phyloP scores from a whole-genome alignment of 768 basidiomycete genomes.

The Boletus reticulatus region DNA sequence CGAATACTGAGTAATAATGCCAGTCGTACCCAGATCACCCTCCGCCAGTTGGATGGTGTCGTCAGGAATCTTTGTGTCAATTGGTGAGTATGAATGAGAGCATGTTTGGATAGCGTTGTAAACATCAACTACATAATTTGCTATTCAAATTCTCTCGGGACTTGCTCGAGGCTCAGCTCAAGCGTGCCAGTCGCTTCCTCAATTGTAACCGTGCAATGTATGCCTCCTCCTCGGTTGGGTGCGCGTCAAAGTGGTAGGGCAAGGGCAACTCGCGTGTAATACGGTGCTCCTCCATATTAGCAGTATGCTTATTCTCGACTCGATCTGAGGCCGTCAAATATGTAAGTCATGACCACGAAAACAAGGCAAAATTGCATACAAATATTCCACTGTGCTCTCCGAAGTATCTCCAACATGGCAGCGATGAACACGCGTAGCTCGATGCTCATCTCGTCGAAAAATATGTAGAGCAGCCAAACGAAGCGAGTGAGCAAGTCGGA shows the following conservation, averaged over 20 bases:
- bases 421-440: conserved; percentile 63
- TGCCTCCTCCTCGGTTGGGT: conserved; percentile 45
- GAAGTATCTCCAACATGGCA: conserved; percentile 70
- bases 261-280: conserved; percentile 82
- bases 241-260: conserved; percentile 61
- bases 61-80: too few relatives aligned
- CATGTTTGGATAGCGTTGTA: too few relatives aligned
- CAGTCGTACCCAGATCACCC: too few relatives aligned
- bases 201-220: conserved; percentile 1
- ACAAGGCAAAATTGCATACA: conserved; percentile 45
- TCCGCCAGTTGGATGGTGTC: too few relatives aligned
- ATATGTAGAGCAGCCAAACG: conserved; percentile 79
- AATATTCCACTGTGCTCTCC: conserved; percentile 92
- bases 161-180: conserved; percentile 12
- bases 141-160: background rate
- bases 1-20: too few relatives aligned
- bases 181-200: conserved; percentile 17
- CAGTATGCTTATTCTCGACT: conserved; percentile 87
- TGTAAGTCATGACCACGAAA: background rate
- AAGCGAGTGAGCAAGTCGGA: conserved; percentile 77
- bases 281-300: conserved; percentile 80
- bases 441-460: conserved; percentile 43
- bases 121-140: too few relatives aligned
- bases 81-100: too few relatives aligned
- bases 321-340: conserved; percentile 47